Percentiles rank a stretch among this genome's conserved stretches.
phyloP scores from a whole-genome alignment of 2,329 filamentous ascomycete genomes.

The Diaporthe sp. region DNA sequence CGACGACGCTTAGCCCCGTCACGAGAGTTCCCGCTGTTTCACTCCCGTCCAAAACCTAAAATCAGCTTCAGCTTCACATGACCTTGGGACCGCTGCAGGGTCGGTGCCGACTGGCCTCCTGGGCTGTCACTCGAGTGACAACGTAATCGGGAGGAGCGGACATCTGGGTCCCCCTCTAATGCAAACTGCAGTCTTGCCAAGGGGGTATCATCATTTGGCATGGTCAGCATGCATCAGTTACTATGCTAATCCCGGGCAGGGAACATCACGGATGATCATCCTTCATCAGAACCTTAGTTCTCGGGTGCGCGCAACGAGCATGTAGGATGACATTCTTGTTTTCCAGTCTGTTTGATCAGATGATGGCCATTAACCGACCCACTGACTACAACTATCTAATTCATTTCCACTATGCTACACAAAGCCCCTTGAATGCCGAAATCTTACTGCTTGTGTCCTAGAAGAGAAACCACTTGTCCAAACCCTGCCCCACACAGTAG shows the following conservation, averaged over 20 bases:
- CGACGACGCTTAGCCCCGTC: not conserved
- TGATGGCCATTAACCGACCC: not conserved
- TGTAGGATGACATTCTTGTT: not conserved
- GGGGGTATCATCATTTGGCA: not conserved
- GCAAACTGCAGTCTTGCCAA: not conserved
- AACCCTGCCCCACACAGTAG: slow-evolving; percentile 6
- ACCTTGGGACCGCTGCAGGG: not conserved
- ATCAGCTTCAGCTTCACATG: slow-evolving; percentile 7
- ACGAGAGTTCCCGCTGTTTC: slow-evolving; percentile 1
- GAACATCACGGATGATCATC: not conserved
- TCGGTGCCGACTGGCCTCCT: not conserved
- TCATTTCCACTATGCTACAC: slow-evolving; percentile 1
- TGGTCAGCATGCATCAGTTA: not conserved
- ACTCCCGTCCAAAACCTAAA: not conserved
- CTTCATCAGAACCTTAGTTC: not conserved
- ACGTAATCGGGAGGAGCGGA: not conserved
- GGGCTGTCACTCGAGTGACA: not conserved
- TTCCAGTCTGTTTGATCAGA: slow-evolving; percentile 10
- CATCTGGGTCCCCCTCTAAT: not conserved
- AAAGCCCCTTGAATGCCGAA: not conserved
- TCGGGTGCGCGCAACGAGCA: not conserved
- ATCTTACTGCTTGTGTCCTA: not conserved
- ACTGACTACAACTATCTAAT: slow-evolving; percentile 16
- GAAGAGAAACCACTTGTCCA: slow-evolving; percentile 17
- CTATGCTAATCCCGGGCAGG: slow-evolving; percentile 1